Evolutionary conservation across 1,284 basidiomycete species (phyloP).

Genomic region (Marasmius sp.): DNA sequence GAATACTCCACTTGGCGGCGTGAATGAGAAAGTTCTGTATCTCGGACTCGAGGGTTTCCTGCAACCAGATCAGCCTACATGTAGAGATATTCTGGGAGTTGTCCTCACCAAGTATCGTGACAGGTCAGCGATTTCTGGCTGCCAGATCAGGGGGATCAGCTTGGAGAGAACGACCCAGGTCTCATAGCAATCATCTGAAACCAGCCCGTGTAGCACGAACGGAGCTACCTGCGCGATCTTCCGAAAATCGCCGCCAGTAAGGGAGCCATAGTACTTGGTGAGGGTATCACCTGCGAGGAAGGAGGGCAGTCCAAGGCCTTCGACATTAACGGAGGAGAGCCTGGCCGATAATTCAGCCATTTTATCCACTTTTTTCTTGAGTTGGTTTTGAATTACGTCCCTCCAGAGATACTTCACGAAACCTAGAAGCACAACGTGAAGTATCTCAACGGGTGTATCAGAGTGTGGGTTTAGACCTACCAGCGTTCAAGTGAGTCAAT

Average conservation of each 20-base stretch:
- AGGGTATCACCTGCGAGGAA: conserved; percentile 1
- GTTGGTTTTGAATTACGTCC: conserved; percentile 27
- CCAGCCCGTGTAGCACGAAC: conserved; percentile 3
- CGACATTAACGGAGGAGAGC: neutral
- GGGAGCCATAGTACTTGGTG: conserved; percentile 2
- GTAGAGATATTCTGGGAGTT: no score
- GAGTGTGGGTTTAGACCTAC: conserved; percentile 34
- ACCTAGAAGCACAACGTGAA: conserved; percentile 37
- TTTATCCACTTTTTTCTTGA: conserved; percentile 14
- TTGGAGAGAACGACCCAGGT: conserved; percentile 32
- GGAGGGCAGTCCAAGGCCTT: neutral
- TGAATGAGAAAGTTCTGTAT: conserved; percentile 29
- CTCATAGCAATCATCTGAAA: conserved; percentile 4
- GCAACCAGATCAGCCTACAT: neutral
- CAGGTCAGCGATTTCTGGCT: conserved; percentile 31
- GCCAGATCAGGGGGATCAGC: conserved; percentile 34
- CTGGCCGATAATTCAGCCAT: neutral
- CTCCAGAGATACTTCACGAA: conserved; percentile 40
- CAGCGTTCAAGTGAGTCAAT: no score
- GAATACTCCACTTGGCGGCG: conserved; percentile 24
- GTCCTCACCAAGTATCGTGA: conserved; percentile 28
- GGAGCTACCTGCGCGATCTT: conserved; percentile 7
- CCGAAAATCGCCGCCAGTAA: conserved; percentile 7
- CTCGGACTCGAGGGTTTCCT: conserved; percentile 20
- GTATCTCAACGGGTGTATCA: conserved; percentile 36